phyloP scores from a whole-genome alignment of 805 yeast genomes.

The Cyberlindnera subsufficiens region DNA sequence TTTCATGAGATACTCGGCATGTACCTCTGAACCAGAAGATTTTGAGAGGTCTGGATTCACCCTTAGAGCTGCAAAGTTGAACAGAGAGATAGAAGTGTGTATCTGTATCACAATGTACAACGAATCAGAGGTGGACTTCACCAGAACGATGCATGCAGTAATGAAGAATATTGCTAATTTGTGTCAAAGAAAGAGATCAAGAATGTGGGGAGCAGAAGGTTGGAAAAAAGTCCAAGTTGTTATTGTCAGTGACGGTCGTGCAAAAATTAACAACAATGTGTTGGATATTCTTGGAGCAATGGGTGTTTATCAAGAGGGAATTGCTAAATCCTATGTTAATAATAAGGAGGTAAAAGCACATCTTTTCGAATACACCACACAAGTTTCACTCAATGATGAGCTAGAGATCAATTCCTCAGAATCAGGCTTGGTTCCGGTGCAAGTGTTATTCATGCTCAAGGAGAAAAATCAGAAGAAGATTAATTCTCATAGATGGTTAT shows the following conservation, averaged over 20 bases:
- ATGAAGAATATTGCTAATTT: conserved; percentile 89
- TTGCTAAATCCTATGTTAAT: conserved; percentile 91
- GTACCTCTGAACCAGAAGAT: conserved; percentile 88
- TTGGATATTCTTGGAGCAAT: conserved; percentile 86
- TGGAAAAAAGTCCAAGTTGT: conserved; percentile 96
- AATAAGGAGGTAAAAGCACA: conserved; percentile 90
- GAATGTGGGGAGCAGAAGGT: conserved; percentile 92
- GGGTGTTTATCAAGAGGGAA: conserved; percentile 96
- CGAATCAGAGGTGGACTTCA: conserved; percentile 84
- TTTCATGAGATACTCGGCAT: conserved; percentile 95
- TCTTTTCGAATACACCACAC: conserved; percentile 93
- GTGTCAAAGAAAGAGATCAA: conserved; percentile 71
- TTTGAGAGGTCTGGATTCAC: conserved; percentile 78
- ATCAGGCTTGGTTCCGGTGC: conserved; percentile 90
- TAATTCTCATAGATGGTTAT: conserved; percentile 96
- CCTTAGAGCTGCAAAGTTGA: conserved; percentile 76
- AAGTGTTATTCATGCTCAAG: conserved; percentile 84
- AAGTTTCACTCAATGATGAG: conserved; percentile 84
- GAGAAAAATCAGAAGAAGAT: conserved; percentile 90
- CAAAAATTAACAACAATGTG: conserved; percentile 78
- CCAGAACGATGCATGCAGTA: conserved; percentile 91
- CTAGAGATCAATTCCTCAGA: conserved; percentile 87
- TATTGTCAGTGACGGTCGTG: conserved; percentile 91
- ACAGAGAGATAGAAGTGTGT: conserved; percentile 87
- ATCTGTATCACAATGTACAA: conserved; percentile 96